Conservation (phyloP, 768 basidiomycete species). For the Amanita muscaria region DNA sequence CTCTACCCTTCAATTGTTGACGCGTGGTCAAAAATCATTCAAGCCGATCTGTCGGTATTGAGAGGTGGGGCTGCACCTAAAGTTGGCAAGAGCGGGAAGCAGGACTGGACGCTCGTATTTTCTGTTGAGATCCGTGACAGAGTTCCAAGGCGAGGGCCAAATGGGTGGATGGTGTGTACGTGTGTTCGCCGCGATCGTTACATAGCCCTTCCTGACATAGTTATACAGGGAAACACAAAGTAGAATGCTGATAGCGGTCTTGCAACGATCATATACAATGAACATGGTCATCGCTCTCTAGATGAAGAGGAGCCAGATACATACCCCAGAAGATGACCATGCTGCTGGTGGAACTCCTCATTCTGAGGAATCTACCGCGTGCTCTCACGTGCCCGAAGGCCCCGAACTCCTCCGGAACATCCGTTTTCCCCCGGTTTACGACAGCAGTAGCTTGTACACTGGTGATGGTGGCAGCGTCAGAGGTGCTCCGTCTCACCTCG, state of each 20-base stretch:
- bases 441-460: slow-evolving; percentile 7
- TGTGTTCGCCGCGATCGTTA: neutral
- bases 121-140: slow-evolving; percentile 80
- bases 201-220: slow-evolving; percentile 4
- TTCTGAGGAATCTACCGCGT: slow-evolving; percentile 31
- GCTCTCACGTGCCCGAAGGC: slow-evolving; percentile 43
- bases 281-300: slow-evolving; percentile 54
- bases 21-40: too few species aligned
- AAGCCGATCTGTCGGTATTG: slow-evolving; percentile 67
- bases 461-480: slow-evolving; percentile 1
- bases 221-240: slow-evolving; percentile 52
- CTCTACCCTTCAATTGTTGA: too few species aligned
- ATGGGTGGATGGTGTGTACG: slow-evolving; percentile 64
- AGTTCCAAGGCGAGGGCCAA: slow-evolving; percentile 78
- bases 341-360: slow-evolving; percentile 26
- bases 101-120: slow-evolving; percentile 79
- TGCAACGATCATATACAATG: slow-evolving; percentile 75
- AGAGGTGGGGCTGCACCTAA: slow-evolving; percentile 66
- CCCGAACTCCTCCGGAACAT: slow-evolving; percentile 39
- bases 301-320: slow-evolving; percentile 66
- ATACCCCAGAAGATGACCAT: slow-evolving; percentile 58
- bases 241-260: slow-evolving; percentile 61
- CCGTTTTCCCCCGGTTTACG: slow-evolving; percentile 20
- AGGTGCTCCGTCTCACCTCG: slow-evolving; percentile 3
- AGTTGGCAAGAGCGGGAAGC: slow-evolving; percentile 52